Percentiles rank a stretch among this genome's conserved stretches.
These are phyloP conservation scores for Dendrothele bispora DNA, from an alignment of 768 basidiomycete genomes.

Conservation along the genomic window DNA sequence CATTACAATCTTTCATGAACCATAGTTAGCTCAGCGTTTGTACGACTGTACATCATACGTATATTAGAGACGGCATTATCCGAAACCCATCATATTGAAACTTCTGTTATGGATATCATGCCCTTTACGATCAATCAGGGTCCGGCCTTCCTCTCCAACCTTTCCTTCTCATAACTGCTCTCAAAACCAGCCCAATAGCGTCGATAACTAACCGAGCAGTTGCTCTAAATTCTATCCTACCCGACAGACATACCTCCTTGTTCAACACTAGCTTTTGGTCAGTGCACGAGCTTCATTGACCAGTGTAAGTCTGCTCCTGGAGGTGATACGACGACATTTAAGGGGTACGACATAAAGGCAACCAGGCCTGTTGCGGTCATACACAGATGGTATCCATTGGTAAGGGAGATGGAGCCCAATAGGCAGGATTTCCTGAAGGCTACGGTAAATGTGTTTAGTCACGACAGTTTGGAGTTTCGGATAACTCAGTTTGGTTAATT, in stretches of 20 bases:
- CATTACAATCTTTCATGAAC: too few relatives aligned
- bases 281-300: conserved; percentile 82
- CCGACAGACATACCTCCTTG: conserved; percentile 86
- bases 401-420: conserved; percentile 85
- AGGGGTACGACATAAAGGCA: too few relatives aligned
- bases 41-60: conserved; percentile 85
- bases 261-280: conserved; percentile 82
- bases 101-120: conserved; percentile 85
- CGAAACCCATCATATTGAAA: conserved; percentile 66
- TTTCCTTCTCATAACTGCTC: conserved; percentile 86
- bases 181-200: conserved; percentile 79
- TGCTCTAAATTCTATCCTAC: conserved; percentile 76
- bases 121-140: conserved; percentile 95
- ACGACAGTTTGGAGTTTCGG: conserved; percentile 58
- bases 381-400: conserved; percentile 87
- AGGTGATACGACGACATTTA: too few relatives aligned
- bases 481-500: conserved; percentile 51
- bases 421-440: conserved; percentile 88
- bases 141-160: conserved; percentile 82
- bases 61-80: conserved; percentile 84
- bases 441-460: conserved; percentile 79
- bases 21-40: conserved; percentile 91
- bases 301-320: conserved; percentile 58
- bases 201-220: conserved; percentile 72
- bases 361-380: conserved; percentile 74